These are phyloP conservation scores for Isochrysis galbana DNA, from an alignment of 78 protist genomes.

Conservation along the genomic window DNA sequence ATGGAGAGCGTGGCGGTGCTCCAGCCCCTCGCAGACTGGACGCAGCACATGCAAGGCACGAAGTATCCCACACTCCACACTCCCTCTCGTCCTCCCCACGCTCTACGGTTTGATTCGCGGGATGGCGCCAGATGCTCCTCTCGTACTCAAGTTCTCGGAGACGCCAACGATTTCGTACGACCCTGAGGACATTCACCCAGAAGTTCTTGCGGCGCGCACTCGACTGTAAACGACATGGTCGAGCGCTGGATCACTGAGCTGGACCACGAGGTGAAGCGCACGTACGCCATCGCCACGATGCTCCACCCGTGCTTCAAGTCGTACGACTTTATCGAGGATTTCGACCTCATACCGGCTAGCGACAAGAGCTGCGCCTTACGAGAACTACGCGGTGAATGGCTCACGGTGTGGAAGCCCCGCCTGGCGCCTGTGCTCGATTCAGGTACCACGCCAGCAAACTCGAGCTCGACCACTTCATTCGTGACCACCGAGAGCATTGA, in stretches of 20 bases:
- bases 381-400: background rate
- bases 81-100: background rate
- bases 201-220: background rate
- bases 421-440: background rate
- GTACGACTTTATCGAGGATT: background rate
- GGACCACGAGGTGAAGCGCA: background rate
- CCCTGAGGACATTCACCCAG: background rate
- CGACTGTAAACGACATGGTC: background rate
- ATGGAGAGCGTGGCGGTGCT: background rate
- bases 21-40: background rate
- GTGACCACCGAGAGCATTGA: background rate
- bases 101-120: background rate
- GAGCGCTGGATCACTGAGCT: background rate
- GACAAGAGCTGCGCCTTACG: background rate
- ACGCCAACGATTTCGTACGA: background rate
- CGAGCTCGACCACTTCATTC: background rate
- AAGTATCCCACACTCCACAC: constrained; percentile 6
- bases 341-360: background rate
- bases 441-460: background rate
- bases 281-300: background rate
- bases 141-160: background rate
- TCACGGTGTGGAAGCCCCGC: background rate
- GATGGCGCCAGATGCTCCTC: background rate
- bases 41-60: background rate
- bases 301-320: background rate